Evolutionary conservation across 78 protist species (phyloP), one percentile per base, ranked within the genome.

Genomic region (Speleostelium caveatum): DNA sequence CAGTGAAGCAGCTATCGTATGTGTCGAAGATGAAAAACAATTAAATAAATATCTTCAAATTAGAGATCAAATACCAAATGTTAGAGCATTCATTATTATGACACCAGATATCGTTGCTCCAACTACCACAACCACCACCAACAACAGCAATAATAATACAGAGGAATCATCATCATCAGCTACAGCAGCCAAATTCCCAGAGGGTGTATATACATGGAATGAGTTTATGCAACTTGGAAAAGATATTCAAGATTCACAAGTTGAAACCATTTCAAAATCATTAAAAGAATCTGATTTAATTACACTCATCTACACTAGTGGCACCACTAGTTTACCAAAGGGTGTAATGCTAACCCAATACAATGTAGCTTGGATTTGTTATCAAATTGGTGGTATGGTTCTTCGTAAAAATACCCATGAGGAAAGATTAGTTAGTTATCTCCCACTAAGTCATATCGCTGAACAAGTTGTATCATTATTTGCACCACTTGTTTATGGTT

Each of bases 371-470:
- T 80, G 90, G 90, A 69, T 71, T 53, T 67, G 51, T 8, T 56
- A 80, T 26, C 67, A 66, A 0, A 41, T 80, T 49, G 90, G 79
- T 55, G 33, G 30, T 17, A n/a, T 51, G 1, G 90, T 80, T 12
- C 60, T 80, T 24, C 17, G 41, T 41, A 39, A 35, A 12, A 62
- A 35, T 4, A 33, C 77, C 6, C 69, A 60, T 22, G 71, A 69
- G 16, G 90, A 80, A 56, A 68, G 90, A 26, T 30, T 95, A 3
- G 26, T 96, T 26, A 83, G 95, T 36, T 96, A 94, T 88, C 93
- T 97, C 1, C 97, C 98, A 12, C 85, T 96, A 17, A 55, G 85
- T 21, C 98, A 97, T 89, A 83, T 97, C 49, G 97, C 97, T 7
- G 98, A 88, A 33, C 92, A 78, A 86, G 83, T 97, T 28, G 63